A percentile compares a stretch with the other conserved stretches of the same genome.
Evolutionary conservation across 331 rosid species (phyloP).

Genomic region (Malus hybrid): DNA sequence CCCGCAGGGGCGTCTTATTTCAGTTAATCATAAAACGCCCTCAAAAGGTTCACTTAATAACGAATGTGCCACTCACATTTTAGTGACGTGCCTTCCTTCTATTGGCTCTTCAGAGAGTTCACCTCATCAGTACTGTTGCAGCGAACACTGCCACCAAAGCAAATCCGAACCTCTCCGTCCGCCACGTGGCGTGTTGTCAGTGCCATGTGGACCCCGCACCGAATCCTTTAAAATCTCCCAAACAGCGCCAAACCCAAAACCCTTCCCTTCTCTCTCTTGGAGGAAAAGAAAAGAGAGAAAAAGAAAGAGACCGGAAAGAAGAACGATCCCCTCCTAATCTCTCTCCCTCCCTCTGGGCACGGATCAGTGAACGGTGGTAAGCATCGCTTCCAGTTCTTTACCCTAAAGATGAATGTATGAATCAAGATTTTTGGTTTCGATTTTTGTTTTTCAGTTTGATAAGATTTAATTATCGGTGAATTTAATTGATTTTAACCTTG

Average conservation of each 20-base stretch:
- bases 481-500: background rate
- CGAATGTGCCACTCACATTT: background rate
- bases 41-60: background rate
- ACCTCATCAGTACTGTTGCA: background rate
- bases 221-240: conserved; percentile 21
- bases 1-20: background rate
- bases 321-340: background rate
- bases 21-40: background rate
- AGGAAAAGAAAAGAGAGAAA: background rate
- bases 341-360: background rate
- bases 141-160: background rate
- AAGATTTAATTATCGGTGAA: background rate
- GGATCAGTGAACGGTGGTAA: conserved; percentile 3
- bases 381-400: background rate
- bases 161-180: background rate
- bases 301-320: background rate
- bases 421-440: background rate
- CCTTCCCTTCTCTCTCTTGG: background rate
- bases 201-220: conserved; percentile 24
- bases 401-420: background rate
- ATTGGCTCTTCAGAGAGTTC: background rate
- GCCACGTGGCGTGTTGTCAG: background rate
- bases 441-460: background rate
- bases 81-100: background rate
- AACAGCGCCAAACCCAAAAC: conserved; percentile 21